Evolutionary conservation across 169 alveolate species (phyloP).

Genomic region (Besnoitia besnoiti): DNA sequence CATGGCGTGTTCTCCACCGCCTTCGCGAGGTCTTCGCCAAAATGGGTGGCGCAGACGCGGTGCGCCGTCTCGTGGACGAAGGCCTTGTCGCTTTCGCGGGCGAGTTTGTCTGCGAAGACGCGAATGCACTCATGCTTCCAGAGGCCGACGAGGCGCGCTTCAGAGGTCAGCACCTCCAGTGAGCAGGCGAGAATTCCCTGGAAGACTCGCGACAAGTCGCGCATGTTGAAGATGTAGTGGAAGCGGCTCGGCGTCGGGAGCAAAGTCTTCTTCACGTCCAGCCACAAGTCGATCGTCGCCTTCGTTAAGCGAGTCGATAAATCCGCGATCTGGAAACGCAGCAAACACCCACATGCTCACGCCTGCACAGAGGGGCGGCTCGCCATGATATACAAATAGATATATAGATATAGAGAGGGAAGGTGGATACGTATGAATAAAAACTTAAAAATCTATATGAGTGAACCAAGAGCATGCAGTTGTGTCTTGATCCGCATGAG

Average conservation of each 20-base stretch:
- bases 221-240: constrained; percentile 96
- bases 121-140: constrained; percentile 98
- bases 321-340: constrained; percentile 81
- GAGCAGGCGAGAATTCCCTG: constrained; percentile 88
- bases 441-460: too few relatives aligned
- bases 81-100: constrained; percentile 89
- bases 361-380: neutral
- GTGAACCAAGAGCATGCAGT: too few relatives aligned
- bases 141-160: constrained; percentile 79
- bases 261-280: constrained; percentile 77
- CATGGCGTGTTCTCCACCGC: constrained; percentile 42
- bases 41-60: constrained; percentile 80
- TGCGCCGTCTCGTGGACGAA: constrained; percentile 77
- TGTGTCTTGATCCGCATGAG: too few relatives aligned
- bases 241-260: constrained; percentile 89
- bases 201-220: constrained; percentile 97
- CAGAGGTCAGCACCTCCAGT: constrained; percentile 75
- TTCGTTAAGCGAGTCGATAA: constrained; percentile 82
- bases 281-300: constrained; percentile 92
- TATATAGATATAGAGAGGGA: neutral
- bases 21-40: constrained; percentile 79
- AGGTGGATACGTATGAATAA: too few relatives aligned
- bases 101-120: constrained; percentile 95
- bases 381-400: neutral
- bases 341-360: neutral